Evolutionary conservation across 1,139 yeast species (phyloP), one percentile per base, ranked within the genome.

Genomic region (Maudiozyma humilis): DNA sequence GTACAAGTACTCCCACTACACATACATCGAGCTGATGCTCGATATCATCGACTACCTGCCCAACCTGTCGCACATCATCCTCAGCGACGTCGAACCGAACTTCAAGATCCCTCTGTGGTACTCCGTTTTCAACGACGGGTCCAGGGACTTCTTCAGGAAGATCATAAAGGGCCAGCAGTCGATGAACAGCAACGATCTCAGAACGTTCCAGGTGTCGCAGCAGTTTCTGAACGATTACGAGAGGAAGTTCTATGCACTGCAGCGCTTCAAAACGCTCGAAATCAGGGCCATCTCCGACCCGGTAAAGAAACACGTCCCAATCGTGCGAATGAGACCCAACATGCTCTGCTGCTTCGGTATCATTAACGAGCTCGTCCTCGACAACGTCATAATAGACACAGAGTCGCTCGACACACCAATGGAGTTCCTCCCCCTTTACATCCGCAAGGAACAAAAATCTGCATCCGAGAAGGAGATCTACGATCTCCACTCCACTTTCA

Each of bases 71-170:
- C 62, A 57, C 27, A 53, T 67, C n/a, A 53, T 53, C 13, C 48
- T 78, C 15, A 62, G 64, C 16, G 73, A 76, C 44, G 69, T 78
- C 1, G 71, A 78, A 3, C 79, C 79, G 1, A 70, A 68, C 20
- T 78, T 78, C 54, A 67, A 64, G 36, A 74, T 78, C 43, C 73
- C 75, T 3, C 52, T 65, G 25, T 66, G 69, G 68, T 61, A 60
- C 36, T 60, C 64, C 12, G 60, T 55, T 16, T 49, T 61, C 16
- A 61, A 61, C 42, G 63, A 61, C 44, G 63, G 63, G 0, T 54
- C 64, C 4, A 53, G 52, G 35, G 64, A 59, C 23, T 61, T 60
- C 42, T 54, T 57, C 42, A 58, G 51, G 35, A 59, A 59, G 42
- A 58, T 61, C 27, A 53, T 59, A 13, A 59, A 56, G 38, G 60